Evolutionary conservation across 2,329 filamentous ascomycete species (phyloP), one percentile per base, ranked within the genome.

Genomic region (Xenoacremonium recifei): DNA sequence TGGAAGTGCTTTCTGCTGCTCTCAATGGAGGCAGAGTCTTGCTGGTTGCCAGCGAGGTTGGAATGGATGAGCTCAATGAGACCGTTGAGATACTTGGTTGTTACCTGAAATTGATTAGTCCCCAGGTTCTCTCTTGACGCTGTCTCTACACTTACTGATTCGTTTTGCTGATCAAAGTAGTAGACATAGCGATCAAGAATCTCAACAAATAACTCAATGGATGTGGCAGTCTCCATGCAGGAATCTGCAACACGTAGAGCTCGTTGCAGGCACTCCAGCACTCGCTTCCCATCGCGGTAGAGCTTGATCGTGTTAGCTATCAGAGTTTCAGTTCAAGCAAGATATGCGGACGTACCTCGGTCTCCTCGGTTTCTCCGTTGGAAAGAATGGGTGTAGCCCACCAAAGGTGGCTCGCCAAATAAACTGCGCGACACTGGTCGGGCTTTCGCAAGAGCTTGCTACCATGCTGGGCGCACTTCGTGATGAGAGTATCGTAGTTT

Each of bases 151-250:
- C 76, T 60, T 64, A 80, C 93, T 53, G 91, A 91, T 70, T 99
- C 93, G 67, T 99, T 99, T 63, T 96, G 89, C 66, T 99, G 92
- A 67, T 99, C 93, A 71, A 96, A 99, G 72, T 97, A 99, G 68
- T 99, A 99, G 39, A 97, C 91, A 64, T 99, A 99, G 66, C 93
- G 84, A 66, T 99, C 96, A 42, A 99, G 73, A 50, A 99, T 99
- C 70, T 99, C 93, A 43, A 99, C 92, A 68, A 99, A 99, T 36
- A 99, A 78, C 69, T 99, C 95, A 35, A 99, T 93, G 3, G 90
- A 96, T 4, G 96, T 90, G 6, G 90, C 89, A 6, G 91, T 93
- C 67, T 99, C 95, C 93, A 99, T 99, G 71, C 93, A 99, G 6
- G 93, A 95, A 67, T 99, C 93, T 3, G 93, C 95, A 20, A 99